phyloP scores from a whole-genome alignment of 441 rosid genomes.

The Populus hybrid region DNA sequence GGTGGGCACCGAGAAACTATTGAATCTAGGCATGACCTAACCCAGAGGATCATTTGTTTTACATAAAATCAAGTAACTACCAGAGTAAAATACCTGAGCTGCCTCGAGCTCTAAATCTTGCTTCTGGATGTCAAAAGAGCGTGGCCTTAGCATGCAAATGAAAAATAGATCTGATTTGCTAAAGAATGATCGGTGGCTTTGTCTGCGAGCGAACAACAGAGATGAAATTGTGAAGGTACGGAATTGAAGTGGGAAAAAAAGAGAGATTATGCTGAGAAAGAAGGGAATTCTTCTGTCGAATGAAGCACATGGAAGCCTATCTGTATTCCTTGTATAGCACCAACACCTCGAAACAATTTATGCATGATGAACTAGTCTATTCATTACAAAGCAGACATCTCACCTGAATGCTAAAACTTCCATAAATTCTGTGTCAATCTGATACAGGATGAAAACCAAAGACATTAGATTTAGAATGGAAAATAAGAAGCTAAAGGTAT shows the following conservation, averaged over 20 bases:
- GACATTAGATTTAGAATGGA: conserved; percentile 4
- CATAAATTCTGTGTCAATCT: conserved; percentile 59
- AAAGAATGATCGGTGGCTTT: conserved; percentile 64
- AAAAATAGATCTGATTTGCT: conserved; percentile 60
- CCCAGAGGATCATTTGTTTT: too few species aligned
- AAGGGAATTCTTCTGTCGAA: not conserved
- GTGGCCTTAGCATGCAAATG: conserved; percentile 52
- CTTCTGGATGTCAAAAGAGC: conserved; percentile 38
- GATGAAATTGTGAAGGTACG: not conserved
- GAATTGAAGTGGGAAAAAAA: not conserved
- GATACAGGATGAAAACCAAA: conserved; percentile 9
- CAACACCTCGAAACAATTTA: too few species aligned
- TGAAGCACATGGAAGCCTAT: too few species aligned
- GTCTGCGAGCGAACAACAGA: conserved; percentile 33
- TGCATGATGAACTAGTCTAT: not conserved
- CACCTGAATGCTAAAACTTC: conserved; percentile 76
- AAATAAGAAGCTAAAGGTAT: not conserved
- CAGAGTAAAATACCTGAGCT: conserved; percentile 43
- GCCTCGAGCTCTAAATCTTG: conserved; percentile 55
- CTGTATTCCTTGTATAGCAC: too few species aligned
- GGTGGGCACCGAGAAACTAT: not conserved
- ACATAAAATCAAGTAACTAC: too few species aligned
- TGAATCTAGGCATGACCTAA: not conserved
- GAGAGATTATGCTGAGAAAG: not conserved
- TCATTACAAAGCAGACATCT: not conserved